Evolutionary conservation across 768 basidiomycete species (phyloP).

Genomic region (Rhizopogon vinicolor): DNA sequence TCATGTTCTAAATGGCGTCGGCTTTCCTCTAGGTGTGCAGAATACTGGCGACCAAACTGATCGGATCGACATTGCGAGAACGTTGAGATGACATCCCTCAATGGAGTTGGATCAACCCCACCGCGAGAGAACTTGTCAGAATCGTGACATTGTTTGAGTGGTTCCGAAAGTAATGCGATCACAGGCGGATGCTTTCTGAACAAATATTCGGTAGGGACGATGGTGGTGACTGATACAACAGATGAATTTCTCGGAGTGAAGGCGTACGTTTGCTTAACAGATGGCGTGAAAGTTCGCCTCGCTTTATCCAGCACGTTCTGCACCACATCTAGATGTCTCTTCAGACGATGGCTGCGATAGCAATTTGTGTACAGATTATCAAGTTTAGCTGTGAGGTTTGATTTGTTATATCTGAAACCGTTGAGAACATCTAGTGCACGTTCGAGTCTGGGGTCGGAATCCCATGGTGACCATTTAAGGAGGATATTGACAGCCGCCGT

Average conservation of each 20-base stretch:
- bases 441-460: not conserved
- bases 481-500: not conserved
- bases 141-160: not conserved
- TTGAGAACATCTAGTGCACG: not conserved
- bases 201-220: not conserved
- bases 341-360: conserved; percentile 9
- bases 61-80: not conserved
- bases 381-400: not conserved
- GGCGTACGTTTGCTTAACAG: not conserved
- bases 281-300: not conserved
- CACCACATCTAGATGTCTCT: conserved; percentile 8
- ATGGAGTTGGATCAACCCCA: not conserved
- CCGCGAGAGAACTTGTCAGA: too few species aligned
- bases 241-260: not conserved
- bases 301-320: conserved; percentile 7
- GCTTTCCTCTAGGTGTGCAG: conserved; percentile 8
- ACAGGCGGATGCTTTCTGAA: not conserved
- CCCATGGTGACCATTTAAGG: conserved; percentile 10
- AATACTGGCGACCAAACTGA: conserved; percentile 9
- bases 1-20: conserved; percentile 7
- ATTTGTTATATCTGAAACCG: not conserved
- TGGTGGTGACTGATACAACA: not conserved
- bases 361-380: conserved; percentile 9
- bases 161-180: not conserved
- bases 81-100: not conserved